Evolutionary conservation across 140 eudicot genomes (phyloP).

Genomic region (Stevia rebaudiana): DNA sequence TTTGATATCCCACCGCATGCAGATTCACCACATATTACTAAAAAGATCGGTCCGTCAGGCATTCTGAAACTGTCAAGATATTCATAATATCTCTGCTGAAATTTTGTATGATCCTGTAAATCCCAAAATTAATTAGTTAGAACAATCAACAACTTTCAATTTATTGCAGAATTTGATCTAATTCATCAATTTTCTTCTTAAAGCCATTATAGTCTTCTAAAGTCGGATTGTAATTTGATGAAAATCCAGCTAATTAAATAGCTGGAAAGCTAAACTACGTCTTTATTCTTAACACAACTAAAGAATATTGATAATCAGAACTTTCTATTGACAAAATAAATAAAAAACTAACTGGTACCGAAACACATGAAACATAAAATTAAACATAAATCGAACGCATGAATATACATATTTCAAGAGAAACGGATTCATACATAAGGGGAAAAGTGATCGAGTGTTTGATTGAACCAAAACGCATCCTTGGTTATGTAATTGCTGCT

Average conservation of each 20-base stretch:
- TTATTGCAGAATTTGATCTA: neutral
- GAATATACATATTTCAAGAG: neutral
- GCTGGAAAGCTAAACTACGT: too few species aligned
- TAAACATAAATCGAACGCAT: neutral
- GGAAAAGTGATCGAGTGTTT: constrained; percentile 92
- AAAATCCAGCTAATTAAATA: neutral
- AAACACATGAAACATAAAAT: neutral
- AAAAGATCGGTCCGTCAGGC: constrained; percentile 86
- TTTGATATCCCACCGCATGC: constrained; percentile 75
- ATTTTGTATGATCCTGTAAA: constrained; percentile 73
- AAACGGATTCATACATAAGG: constrained; percentile 46
- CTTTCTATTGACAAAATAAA: neutral
- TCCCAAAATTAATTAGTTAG: neutral
- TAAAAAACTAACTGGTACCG: neutral
- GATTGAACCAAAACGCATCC: constrained; percentile 69
- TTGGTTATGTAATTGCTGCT: constrained; percentile 47
- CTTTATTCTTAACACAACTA: neutral
- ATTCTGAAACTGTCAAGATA: constrained; percentile 58
- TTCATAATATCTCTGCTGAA: constrained; percentile 74
- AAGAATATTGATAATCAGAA: neutral
- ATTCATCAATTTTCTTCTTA: neutral
- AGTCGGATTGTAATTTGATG: neutral
- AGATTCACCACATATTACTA: constrained; percentile 84
- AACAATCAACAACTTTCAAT: neutral
- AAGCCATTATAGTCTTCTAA: neutral